Percentiles rank a stretch among this genome's conserved stretches.
phyloP scores from a whole-genome alignment of 2,329 filamentous ascomycete genomes.

The Aaosphaeria arxii region DNA sequence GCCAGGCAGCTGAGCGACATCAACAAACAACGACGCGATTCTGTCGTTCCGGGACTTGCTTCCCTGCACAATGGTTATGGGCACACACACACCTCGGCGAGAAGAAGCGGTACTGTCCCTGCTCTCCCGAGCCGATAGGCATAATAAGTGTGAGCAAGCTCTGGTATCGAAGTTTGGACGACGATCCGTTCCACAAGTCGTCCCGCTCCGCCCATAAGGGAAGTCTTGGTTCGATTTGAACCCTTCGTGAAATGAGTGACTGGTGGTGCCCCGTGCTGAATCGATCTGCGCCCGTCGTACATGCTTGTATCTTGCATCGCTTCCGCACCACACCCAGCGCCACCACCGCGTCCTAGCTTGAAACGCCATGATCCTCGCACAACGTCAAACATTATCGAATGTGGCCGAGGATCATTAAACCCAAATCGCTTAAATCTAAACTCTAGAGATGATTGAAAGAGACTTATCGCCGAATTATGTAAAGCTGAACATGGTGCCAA shows the following conservation, averaged over 20 bases:
- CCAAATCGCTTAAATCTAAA: too few relatives aligned
- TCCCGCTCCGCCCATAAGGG: slow-evolving; percentile 31
- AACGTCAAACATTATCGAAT: slow-evolving; percentile 5
- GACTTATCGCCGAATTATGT: too few relatives aligned
- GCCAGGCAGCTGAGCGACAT: too few relatives aligned
- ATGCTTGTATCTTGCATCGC: slow-evolving; percentile 28
- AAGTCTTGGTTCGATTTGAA: slow-evolving; percentile 12
- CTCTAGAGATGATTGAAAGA: too few relatives aligned
- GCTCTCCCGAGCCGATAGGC: too few relatives aligned
- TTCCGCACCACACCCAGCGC: slow-evolving; percentile 21
- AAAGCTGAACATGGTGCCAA: too few relatives aligned
- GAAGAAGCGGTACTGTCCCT: too few relatives aligned
- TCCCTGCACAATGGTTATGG: too few relatives aligned
- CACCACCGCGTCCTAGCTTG: slow-evolving; percentile 25
- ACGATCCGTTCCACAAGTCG: slow-evolving; percentile 35
- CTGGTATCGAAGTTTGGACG: slow-evolving; percentile 9
- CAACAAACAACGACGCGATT: too few relatives aligned
- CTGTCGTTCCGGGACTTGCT: too few relatives aligned
- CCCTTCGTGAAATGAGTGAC: slow-evolving; percentile 11
- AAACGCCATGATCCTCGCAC: slow-evolving; percentile 29
- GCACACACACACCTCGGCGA: too few relatives aligned
- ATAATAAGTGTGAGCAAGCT: slow-evolving; percentile 8
- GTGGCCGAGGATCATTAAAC: neutral
- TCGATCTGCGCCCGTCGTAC: slow-evolving; percentile 32
- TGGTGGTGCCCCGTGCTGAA: slow-evolving; percentile 24